Evolutionary conservation across 495 filamentous ascomycete genomes (phyloP).

Genomic region (Neurospora discreta): DNA sequence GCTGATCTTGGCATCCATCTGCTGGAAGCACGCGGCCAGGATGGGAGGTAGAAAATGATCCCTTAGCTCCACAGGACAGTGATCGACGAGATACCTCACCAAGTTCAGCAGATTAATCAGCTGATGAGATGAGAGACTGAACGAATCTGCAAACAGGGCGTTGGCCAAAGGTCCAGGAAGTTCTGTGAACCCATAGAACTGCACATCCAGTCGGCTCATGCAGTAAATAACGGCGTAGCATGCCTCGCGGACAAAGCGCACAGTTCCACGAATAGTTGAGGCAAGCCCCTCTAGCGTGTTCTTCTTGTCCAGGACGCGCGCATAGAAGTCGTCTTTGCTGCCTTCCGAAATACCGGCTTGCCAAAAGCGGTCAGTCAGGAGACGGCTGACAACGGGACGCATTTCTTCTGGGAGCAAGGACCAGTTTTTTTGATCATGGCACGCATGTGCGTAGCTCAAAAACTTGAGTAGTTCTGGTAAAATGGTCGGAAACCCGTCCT

Average conservation of each 20-base stretch:
- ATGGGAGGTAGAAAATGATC: conserved; percentile 79
- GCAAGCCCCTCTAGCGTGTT: conserved; percentile 86
- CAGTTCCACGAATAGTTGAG: conserved; percentile 78
- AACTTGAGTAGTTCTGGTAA: conserved; percentile 80
- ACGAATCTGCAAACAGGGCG: conserved; percentile 73
- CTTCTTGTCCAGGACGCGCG: conserved; percentile 77
- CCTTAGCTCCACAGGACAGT: conserved; percentile 71
- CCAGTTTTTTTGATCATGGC: conserved; percentile 83
- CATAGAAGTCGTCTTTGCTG: conserved; percentile 92
- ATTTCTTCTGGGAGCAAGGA: conserved; percentile 64
- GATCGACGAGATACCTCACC: conserved; percentile 75
- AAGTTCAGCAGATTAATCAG: conserved; percentile 81
- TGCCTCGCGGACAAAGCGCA: conserved; percentile 80
- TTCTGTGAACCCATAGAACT: conserved; percentile 81
- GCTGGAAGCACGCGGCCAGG: conserved; percentile 66
- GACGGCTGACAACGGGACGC: conserved; percentile 62
- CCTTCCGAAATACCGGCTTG: conserved; percentile 94
- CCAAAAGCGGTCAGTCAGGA: conserved; percentile 95
- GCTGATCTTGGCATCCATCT: conserved; percentile 77
- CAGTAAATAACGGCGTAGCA: conserved; percentile 90
- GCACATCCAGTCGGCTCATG: conserved; percentile 75
- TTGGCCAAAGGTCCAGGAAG: conserved; percentile 75
- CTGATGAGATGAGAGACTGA: conserved; percentile 82
- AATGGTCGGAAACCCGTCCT: conserved; percentile 68
- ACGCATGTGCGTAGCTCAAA: conserved; percentile 84